Percentiles rank a stretch among this genome's conserved stretches.
phyloP scores from a whole-genome alignment of 805 yeast species.

The Candida suzukii region DNA sequence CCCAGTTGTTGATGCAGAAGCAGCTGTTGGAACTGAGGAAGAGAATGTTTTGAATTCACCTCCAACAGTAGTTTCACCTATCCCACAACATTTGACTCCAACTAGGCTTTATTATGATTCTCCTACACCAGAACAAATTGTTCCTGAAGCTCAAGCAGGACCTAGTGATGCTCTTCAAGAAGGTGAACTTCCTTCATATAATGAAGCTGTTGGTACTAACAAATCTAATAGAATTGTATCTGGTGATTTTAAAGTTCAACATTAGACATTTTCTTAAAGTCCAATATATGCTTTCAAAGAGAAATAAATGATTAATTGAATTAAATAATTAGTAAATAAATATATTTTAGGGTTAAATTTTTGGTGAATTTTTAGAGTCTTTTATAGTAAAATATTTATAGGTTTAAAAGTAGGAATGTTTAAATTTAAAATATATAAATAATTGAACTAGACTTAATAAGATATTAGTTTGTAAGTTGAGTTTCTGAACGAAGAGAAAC shows the following conservation, averaged over 20 bases:
- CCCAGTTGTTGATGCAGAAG: slow-evolving; percentile 1
- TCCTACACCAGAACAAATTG: slow-evolving; percentile 3
- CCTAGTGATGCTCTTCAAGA: slow-evolving; percentile 1
- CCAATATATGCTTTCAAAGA: no score
- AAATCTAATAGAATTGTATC: not conserved
- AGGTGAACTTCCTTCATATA: slow-evolving; percentile 14
- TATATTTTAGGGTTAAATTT: no score
- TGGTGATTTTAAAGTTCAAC: slow-evolving; percentile 10
- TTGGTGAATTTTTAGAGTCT: no score
- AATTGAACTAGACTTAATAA: no score
- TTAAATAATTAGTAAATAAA: no score
- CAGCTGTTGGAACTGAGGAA: not conserved
- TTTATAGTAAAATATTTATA: no score
- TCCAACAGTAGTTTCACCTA: slow-evolving; percentile 1
- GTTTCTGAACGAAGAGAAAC: slow-evolving; percentile 20
- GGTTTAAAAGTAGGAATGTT: no score
- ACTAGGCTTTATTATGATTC: slow-evolving; percentile 4
- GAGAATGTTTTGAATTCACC: not conserved
- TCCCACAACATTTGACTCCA: slow-evolving; percentile 5
- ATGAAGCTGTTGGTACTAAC: slow-evolving; percentile 8
- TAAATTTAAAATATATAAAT: no score
- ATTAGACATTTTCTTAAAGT: no score
- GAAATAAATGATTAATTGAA: no score
- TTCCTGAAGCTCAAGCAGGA: no score
- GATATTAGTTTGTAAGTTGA: slow-evolving; percentile 26